Evolutionary conservation across 352 stramenopile species (phyloP), one percentile per base, ranked within the genome.

Genomic region (Hyaloperonospora arabidopsidis): DNA sequence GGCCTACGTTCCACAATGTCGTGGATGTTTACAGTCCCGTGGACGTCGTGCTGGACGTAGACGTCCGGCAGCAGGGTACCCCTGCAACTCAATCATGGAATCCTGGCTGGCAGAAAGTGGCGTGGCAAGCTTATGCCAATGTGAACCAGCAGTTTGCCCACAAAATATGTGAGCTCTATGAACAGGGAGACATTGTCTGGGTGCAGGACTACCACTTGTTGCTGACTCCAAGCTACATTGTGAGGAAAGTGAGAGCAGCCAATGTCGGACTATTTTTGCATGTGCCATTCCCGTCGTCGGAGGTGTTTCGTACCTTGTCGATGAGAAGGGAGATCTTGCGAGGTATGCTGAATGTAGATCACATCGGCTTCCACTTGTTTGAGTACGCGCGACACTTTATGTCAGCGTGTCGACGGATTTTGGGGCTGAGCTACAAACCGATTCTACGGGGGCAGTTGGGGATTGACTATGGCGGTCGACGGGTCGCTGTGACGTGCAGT

Each of bases 171-270:
- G 76, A 90, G 25, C 25, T 92, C 8, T 90, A 92, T 45, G 79
- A 89, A 25, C 70, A 63, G 15, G 84, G 86, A 12, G 83, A 97
- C 46, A 70, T 96, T 32, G 76, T 99, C 17, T 99, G 97, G 97
- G 86, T 99, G 29, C 96, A 99, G 59, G 97, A 97, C 54, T 99
- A 98, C 64, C 95, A 99, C 67, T 68, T 99, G 18, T 73, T 98
- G 45, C 84, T 99, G 8, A 84, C 98, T 23, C 97, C 97, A 5
- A 97, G 84, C 15, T 98, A 98, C 55, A 84, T 99, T 19, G 90
- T 93, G 6, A 76, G 93, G 39, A 80, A 86, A 22, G 40, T 93
- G 1, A 81, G 97, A 45, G 84, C 81, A 32, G 69, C 74, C 19
- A 97, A 97, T 65, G 87, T 99, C 43, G 96, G 95, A 6, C 79